Base-by-base conservation (phyloP, 73 alveolate genomes). In the Urostyla sp. region DNA sequence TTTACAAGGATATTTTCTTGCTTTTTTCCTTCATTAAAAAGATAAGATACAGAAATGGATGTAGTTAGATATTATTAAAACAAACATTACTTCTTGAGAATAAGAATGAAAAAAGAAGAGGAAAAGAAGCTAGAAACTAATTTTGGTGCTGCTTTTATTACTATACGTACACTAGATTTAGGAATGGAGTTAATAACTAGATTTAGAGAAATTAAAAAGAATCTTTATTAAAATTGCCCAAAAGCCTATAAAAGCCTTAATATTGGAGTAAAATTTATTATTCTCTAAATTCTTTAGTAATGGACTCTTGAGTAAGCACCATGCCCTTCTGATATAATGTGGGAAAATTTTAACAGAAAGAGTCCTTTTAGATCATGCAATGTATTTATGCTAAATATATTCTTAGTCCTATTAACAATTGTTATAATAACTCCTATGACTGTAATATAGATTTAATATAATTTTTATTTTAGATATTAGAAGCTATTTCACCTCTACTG, bases 221-320 rank as follows among this genome's bases (percentile, higher is more conserved):
- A 49, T 16, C 44, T 69, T 45, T 46, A 69, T 18, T 13, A 16
- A 30, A 23, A 20, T 7, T 37, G 49, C 26, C 6, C 27, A 26
- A 7, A 2, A 21, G 45, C 44, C 13, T 63, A 10, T 23, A 38
- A 40, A 3, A 63, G 36, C 8, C 28, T 13, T 20, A 10, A 6
- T 1, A 31, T 63, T 43, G 6, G 21, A 5, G 79, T 63, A 63
- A 1, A 30, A 63, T 38, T 13, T 13, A 0, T 20, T 30, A n/a
- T 7, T 27, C 76, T 37, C n/a, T n/a, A n/a, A 38, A 28, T 15
- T 8, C 16, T 36, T 28, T 63, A 63, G 50, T 61, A 91, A 75
- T 92, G 98, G 98, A 57, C 61, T 32, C 77, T 93, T 20, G 84
- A 84, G 58, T 67, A 73, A 49, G 98, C 98, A 16, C 95, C 94